Conservation (phyloP, 306 rosid species). For the Vigna unguiculata region DNA sequence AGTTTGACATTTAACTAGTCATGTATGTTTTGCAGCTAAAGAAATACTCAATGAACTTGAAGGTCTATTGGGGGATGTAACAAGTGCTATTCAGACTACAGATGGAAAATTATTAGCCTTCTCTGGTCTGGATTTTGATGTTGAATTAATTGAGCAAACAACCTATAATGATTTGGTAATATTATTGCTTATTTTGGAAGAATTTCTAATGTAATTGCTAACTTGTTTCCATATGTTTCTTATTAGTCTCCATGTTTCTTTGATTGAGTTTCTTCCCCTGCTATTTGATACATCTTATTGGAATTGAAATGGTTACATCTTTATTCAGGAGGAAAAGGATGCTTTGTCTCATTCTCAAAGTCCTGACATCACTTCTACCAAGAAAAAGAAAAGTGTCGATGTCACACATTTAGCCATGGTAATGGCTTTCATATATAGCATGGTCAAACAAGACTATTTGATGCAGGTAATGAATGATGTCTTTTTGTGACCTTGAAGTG, state of each 20-base stretch:
- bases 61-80: slow-evolving; percentile 59
- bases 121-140: slow-evolving; percentile 41
- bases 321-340: slow-evolving; percentile 53
- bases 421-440: slow-evolving; percentile 67
- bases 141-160: slow-evolving; percentile 48
- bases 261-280: background rate
- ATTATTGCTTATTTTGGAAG: slow-evolving; percentile 4
- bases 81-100: slow-evolving; percentile 46
- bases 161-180: slow-evolving; percentile 51
- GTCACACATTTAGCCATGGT: slow-evolving; percentile 53
- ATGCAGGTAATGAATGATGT: slow-evolving; percentile 71
- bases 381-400: slow-evolving; percentile 41
- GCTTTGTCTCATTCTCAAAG: slow-evolving; percentile 44
- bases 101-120: slow-evolving; percentile 31
- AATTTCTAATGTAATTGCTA: slow-evolving; percentile 11
- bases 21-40: slow-evolving; percentile 53
- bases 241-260: background rate
- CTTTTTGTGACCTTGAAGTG: background rate
- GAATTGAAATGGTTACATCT: slow-evolving; percentile 26
- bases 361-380: slow-evolving; percentile 38
- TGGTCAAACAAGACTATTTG: slow-evolving; percentile 70
- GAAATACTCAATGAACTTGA: slow-evolving; percentile 61
- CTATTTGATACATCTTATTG: background rate
- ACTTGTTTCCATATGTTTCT: background rate
- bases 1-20: slow-evolving; percentile 40